phyloP scores from a whole-genome alignment of 169 alveolate genomes.

The Plasmodium fragile region DNA sequence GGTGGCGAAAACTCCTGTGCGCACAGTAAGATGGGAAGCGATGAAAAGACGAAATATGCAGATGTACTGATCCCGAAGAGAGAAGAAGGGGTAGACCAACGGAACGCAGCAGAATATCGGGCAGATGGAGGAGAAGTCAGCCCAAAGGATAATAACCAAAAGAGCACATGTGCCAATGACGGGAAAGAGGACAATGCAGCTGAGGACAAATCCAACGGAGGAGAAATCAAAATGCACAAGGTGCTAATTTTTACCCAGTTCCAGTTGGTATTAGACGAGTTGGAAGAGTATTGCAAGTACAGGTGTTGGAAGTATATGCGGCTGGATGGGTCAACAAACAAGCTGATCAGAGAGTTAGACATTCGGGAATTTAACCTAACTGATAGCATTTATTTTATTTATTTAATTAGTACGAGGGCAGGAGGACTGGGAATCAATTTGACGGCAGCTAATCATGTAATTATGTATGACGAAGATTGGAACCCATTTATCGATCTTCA shows the following conservation, averaged over 20 bases:
- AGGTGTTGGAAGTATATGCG: slow-evolving; percentile 94
- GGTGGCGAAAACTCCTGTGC: background rate
- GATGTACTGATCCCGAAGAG: background rate
- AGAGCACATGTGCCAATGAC: background rate
- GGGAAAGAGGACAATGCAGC: slow-evolving; percentile 8
- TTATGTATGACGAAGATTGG: slow-evolving; percentile 99
- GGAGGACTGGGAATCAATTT: slow-evolving; percentile 98
- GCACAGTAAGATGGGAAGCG: background rate
- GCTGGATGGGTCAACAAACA: slow-evolving; percentile 93
- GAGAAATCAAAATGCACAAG: slow-evolving; percentile 86
- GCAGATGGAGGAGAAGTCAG: background rate
- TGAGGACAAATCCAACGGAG: background rate
- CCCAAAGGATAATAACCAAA: background rate
- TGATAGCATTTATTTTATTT: slow-evolving; percentile 87
- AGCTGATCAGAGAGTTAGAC: slow-evolving; percentile 91
- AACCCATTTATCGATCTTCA: slow-evolving; percentile 98
- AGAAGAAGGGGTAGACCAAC: background rate
- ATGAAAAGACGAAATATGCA: background rate
- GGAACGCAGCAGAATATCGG: background rate
- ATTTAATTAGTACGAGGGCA: slow-evolving; percentile 93
- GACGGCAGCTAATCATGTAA: slow-evolving; percentile 99
- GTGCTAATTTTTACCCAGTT: slow-evolving; percentile 92
- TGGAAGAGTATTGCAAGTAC: slow-evolving; percentile 91
- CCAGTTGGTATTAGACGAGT: slow-evolving; percentile 92
- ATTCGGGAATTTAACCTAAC: slow-evolving; percentile 91